Base-by-base conservation (phyloP, 768 basidiomycete genomes). In the Tylopilus sp. region DNA sequence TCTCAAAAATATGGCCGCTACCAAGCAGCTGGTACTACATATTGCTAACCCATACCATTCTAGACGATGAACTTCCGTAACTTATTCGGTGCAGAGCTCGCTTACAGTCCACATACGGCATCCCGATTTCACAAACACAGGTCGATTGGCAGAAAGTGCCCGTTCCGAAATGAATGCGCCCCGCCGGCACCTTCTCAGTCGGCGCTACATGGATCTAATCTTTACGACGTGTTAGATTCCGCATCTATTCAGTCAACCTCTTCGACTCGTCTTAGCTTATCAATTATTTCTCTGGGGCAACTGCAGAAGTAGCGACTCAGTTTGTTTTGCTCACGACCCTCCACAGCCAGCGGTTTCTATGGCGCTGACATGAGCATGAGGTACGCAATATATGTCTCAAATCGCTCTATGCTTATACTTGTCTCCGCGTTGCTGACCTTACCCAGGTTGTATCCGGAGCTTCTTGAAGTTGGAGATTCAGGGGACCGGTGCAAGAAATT, bases 101-200 rank as follows among this genome's bases (percentile, higher is more conserved):
- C 51, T 37, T 19, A 42, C 28, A 48, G 16, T 13, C 46, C 29
- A 7, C 45, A 48, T 40, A 25, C 26, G 16, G 29, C 22, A 50
- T 56, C 31, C 8, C 16, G 25, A 37, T 37, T 31, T 46, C 38
- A 6, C 40, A 26, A 34, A 11, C 14, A 31, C 38, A 38, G 44
- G 45, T 40, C 19, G 47, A 57, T 56, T n/a, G n/a, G n/a, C n/a
- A n/a, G n/a, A n/a, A 11, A 36, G 24, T 52, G 10, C 36, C 34
- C 30, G 24, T 37, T 37, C 56, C 56, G 45, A 61, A 62, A 61
- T 62, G 60, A 62, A 61, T 25, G 29, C 24, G 9, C 17, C 34
- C 46, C 53, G 22, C 47, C 48, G 40, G 41, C 33, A 34, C 17
- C 24, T 14, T 6, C n/a, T 36, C 6, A 19, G 17, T 8, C 36